A percentile compares a stretch with the other conserved stretches of the same genome.
These are phyloP conservation scores for Fusarium sp. DNA, from an alignment of 2,329 filamentous ascomycete genomes.

Conservation along the genomic window DNA sequence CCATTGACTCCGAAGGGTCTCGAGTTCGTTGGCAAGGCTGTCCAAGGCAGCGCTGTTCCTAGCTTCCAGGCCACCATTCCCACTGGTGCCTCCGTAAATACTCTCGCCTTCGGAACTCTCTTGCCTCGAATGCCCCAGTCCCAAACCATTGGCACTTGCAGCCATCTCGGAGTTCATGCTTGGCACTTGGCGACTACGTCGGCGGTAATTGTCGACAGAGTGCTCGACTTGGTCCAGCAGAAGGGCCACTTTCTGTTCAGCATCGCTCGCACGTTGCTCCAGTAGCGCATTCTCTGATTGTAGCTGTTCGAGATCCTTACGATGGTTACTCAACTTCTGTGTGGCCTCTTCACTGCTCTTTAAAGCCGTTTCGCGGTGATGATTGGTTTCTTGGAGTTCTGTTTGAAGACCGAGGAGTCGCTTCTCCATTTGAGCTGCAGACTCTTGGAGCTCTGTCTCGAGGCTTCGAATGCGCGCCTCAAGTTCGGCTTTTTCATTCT, in stretches of 20 bases:
- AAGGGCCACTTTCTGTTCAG: slow-evolving; percentile 91
- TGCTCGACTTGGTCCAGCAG: slow-evolving; percentile 94
- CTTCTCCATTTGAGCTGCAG: slow-evolving; percentile 75
- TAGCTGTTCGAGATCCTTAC: slow-evolving; percentile 80
- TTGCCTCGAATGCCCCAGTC: slow-evolving; percentile 60
- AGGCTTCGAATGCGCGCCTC: slow-evolving; percentile 75
- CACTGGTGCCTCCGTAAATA: slow-evolving; percentile 65
- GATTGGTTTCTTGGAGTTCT: slow-evolving; percentile 74
- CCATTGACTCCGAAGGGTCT: slow-evolving; percentile 91
- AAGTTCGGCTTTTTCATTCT: slow-evolving; percentile 76
- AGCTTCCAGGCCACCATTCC: slow-evolving; percentile 52
- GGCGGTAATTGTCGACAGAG: slow-evolving; percentile 93
- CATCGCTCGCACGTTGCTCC: slow-evolving; percentile 86
- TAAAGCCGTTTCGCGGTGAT: slow-evolving; percentile 76
- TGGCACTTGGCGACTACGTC: slow-evolving; percentile 72
- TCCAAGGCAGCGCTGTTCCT: slow-evolving; percentile 80
- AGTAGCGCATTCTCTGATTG: slow-evolving; percentile 84
- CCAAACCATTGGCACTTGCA: slow-evolving; percentile 51
- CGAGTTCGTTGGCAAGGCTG: slow-evolving; percentile 90
- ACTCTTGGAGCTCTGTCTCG: slow-evolving; percentile 75
- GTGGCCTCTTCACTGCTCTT: slow-evolving; percentile 65
- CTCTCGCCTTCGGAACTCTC: slow-evolving; percentile 72
- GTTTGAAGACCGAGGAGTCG: slow-evolving; percentile 75
- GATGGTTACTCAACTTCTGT: slow-evolving; percentile 68
- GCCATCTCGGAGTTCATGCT: slow-evolving; percentile 63